These are phyloP conservation scores for Eucalyptus tenuipes DNA, from an alignment of 345 rosid species.

Conservation along the genomic window DNA sequence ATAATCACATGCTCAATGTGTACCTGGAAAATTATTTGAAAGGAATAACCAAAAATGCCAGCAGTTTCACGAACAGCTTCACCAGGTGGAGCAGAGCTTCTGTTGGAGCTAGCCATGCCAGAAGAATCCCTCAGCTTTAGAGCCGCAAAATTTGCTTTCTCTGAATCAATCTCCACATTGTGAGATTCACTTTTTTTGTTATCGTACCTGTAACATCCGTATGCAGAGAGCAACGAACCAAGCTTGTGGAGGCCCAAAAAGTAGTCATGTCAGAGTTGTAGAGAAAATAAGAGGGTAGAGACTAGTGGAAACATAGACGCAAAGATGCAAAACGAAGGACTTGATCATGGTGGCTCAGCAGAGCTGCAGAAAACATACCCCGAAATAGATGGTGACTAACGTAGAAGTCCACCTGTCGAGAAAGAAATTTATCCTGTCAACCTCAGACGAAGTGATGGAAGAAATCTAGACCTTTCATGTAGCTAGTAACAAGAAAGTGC, in stretches of 20 bases:
- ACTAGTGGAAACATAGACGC: not conserved
- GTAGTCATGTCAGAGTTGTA: not conserved
- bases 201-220: constrained; percentile 66
- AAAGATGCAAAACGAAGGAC: not conserved
- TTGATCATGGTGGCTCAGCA: not conserved
- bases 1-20: not conserved
- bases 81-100: constrained; percentile 11
- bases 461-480: not conserved
- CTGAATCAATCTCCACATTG: constrained; percentile 61
- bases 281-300: not conserved
- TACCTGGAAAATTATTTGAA: constrained; percentile 92
- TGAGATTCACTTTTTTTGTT: constrained; percentile 45
- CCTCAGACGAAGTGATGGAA: not conserved
- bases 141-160: constrained; percentile 23
- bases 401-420: constrained; percentile 84
- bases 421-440: not conserved
- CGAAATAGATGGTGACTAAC: constrained; percentile 64
- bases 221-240: constrained; percentile 59
- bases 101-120: constrained; percentile 3
- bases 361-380: constrained; percentile 28
- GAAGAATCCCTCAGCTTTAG: constrained; percentile 1
- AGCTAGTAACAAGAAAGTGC: not conserved
- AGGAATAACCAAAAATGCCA: constrained; percentile 43
- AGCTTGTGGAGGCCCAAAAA: constrained; percentile 25
- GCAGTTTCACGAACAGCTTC: constrained; percentile 34